Conservation (phyloP, 768 basidiomycete genomes). For the Russula dissimulans region DNA sequence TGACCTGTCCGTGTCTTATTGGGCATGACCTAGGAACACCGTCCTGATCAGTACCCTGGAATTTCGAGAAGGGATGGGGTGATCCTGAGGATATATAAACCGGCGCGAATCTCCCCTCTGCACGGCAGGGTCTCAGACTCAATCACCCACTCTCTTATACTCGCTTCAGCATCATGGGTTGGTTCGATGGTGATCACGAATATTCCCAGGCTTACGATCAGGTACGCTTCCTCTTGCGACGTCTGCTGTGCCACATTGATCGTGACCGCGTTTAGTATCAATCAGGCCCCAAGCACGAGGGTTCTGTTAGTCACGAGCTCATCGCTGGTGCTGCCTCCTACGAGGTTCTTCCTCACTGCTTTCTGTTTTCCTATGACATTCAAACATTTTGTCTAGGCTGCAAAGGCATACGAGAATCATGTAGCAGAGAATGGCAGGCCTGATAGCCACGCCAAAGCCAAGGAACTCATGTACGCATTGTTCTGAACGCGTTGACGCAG, state of each 20-base stretch:
- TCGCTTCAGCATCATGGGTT: neutral
- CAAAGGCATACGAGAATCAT: constrained; percentile 56
- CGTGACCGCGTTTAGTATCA: neutral
- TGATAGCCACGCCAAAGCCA: constrained; percentile 43
- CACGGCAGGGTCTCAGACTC: neutral
- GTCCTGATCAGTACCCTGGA: no score
- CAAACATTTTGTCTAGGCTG: constrained; percentile 32
- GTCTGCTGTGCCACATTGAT: neutral
- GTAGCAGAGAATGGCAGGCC: constrained; percentile 39
- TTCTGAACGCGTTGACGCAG: neutral
- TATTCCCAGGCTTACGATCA: neutral
- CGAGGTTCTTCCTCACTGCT: constrained; percentile 33
- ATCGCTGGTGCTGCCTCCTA: constrained; percentile 59
- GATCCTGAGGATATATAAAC: neutral
- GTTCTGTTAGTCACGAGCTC: constrained; percentile 47
- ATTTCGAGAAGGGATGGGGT: no score
- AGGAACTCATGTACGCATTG: constrained; percentile 39
- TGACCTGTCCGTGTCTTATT: no score
- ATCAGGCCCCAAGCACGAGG: constrained; percentile 34
- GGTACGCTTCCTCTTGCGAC: neutral
- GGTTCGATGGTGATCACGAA: neutral
- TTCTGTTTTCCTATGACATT: neutral
- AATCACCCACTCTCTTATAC: no score
- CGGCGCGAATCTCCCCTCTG: neutral
- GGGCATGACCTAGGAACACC: no score